Conservation (phyloP, 345 rosid genomes). For the Eucalyptus pauciflora region DNA sequence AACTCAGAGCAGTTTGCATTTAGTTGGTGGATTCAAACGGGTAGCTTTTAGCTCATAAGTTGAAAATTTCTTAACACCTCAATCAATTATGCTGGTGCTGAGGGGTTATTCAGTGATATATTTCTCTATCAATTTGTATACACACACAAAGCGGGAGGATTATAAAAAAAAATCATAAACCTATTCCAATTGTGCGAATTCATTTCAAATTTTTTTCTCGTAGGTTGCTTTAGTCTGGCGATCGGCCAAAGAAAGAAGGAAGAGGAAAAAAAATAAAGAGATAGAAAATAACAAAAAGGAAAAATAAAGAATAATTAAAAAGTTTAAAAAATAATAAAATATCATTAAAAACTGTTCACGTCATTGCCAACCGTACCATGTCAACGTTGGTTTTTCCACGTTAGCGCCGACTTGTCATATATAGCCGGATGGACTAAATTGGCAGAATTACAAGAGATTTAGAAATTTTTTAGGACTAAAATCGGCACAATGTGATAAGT, state of each 20-base stretch:
- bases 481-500: too few relatives aligned
- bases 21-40: not conserved
- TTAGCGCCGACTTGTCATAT: fast-evolving
- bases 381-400: fast-evolving
- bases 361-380: fast-evolving
- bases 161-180: too few relatives aligned
- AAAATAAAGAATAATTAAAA: too few relatives aligned
- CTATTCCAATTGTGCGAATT: fast-evolving
- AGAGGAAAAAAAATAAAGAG: too few relatives aligned
- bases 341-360: fast-evolving
- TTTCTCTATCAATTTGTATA: too few relatives aligned
- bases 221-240: fast-evolving
- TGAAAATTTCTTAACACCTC: not conserved
- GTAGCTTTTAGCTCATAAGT: not conserved
- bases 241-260: too few relatives aligned
- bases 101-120: not conserved
- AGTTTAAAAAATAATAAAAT: too few relatives aligned
- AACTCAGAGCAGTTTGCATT: not conserved
- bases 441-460: fast-evolving
- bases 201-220: fast-evolving
- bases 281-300: too few relatives aligned
- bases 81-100: not conserved
- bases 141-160: too few relatives aligned
- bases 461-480: too few relatives aligned
- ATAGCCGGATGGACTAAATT: fast-evolving